Conservation (phyloP, 371 early-diverging fungal species). For the Mortierella sp. region DNA sequence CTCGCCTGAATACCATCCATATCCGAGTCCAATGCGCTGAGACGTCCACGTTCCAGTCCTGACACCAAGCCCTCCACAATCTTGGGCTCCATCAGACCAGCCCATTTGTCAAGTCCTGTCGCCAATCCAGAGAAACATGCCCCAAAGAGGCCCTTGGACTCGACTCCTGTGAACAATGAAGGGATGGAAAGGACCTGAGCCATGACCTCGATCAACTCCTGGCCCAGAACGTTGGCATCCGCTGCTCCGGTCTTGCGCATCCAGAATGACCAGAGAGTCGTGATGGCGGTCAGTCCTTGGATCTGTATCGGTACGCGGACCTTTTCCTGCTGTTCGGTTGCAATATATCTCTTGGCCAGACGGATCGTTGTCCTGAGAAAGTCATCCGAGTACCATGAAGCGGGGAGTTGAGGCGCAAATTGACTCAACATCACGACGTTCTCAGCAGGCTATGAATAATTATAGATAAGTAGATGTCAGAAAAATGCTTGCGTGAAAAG, state of each 20-base stretch:
- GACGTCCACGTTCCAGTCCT: conserved; percentile 43
- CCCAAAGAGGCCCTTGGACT: conserved; percentile 33
- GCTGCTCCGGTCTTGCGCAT: conserved; percentile 54
- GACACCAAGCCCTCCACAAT: conserved; percentile 38
- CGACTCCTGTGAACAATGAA: conserved; percentile 36
- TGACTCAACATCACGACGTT: conserved; percentile 35
- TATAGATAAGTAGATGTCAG: not conserved
- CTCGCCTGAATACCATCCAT: conserved; percentile 53
- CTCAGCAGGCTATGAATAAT: conserved; percentile 29
- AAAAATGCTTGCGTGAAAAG: not conserved
- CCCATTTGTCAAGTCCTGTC: conserved; percentile 53
- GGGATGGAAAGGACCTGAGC: conserved; percentile 37
- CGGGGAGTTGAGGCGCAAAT: conserved; percentile 45
- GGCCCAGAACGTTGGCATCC: conserved; percentile 47
- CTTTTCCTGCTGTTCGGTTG: conserved; percentile 36
- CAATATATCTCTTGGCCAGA: conserved; percentile 34
- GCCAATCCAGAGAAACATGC: conserved; percentile 54
- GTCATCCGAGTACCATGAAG: conserved; percentile 55
- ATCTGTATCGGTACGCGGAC: conserved; percentile 45
- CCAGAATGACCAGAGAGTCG: conserved; percentile 55
- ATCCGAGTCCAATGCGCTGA: conserved; percentile 33
- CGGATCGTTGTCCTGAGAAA: conserved; percentile 39
- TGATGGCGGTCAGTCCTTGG: conserved; percentile 31
- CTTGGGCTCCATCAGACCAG: conserved; percentile 50
- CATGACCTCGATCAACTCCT: conserved; percentile 49